These are phyloP conservation scores for Yamadazyma paraphyllophila DNA, from an alignment of 805 yeast species.

Conservation along the genomic window DNA sequence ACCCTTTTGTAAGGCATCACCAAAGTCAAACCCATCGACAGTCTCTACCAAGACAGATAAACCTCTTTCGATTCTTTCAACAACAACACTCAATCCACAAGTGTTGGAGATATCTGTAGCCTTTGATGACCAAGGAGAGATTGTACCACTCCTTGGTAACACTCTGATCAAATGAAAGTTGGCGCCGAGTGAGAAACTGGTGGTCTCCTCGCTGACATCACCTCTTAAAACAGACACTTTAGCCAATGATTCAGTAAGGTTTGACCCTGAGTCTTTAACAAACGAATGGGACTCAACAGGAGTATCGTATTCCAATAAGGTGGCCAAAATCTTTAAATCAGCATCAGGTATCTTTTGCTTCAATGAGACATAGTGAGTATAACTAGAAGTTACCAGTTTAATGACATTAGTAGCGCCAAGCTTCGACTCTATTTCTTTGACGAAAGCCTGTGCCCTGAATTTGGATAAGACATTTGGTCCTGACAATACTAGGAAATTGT, in stretches of 20 bases:
- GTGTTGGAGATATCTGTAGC: constrained; percentile 93
- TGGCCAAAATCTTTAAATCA: constrained; percentile 50
- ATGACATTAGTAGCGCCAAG: constrained; percentile 59
- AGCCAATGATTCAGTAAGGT: constrained; percentile 41
- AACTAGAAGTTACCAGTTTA: constrained; percentile 67
- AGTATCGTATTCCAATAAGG: constrained; percentile 72
- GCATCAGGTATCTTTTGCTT: constrained; percentile 36
- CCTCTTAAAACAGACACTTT: constrained; percentile 26
- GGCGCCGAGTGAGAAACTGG: background rate
- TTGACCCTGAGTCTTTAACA: constrained; percentile 25
- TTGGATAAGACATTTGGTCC: constrained; percentile 90
- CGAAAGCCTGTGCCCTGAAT: constrained; percentile 75
- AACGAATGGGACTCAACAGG: constrained; percentile 46
- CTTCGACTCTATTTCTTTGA: constrained; percentile 68
- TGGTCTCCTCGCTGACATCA: constrained; percentile 14
- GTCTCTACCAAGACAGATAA: constrained; percentile 68
- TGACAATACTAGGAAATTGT: constrained; percentile 49
- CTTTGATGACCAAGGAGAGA: constrained; percentile 98
- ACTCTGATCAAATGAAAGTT: constrained; percentile 59
- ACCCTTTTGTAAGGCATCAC: constrained; percentile 44
- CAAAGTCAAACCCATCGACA: constrained; percentile 63
- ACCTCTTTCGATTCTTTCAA: constrained; percentile 92
- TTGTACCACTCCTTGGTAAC: constrained; percentile 92
- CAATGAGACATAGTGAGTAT: constrained; percentile 76
- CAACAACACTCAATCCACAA: constrained; percentile 70